Base-by-base conservation (phyloP, 192 early-diverging fungal species). In the Gaertneriomyces sp. region DNA sequence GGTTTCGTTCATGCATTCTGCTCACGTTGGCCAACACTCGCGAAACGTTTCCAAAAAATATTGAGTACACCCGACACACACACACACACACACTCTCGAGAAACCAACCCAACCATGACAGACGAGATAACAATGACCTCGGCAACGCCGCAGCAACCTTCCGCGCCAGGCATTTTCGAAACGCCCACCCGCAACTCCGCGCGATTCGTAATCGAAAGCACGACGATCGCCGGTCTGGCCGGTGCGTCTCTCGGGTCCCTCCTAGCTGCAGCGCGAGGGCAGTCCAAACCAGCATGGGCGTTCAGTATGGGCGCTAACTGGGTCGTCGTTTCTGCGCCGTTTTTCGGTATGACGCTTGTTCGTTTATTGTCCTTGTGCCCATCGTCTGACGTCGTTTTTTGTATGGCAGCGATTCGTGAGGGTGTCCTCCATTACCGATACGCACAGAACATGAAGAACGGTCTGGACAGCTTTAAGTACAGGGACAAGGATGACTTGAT, bases 1-100 rank as follows among this genome's bases (percentile, higher is more conserved):
- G 79, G 57, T 84, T 88, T 40, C 78, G 70, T 17, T 73, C 75
- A 64, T 89, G 88, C 86, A 89, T 89, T 33, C 25, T 33, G 25
- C 2, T 33, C 25, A 33, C 0, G 25, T 33, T 33, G 25, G 25
- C 25, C 1, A 33, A 33, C 25, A 33, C 25, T 33, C 25, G 25
- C 25, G 25, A 33, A 33, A 33, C 25, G 25, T 33, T 0, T 2
- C 25, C 25, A 33, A 33, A 33, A 33, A 33, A 33, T 33, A 33
- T 33, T 33, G 25, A 33, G 25, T 0, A 33, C 25, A 1, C 25
- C 25, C 25, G 2, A 33, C 25, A 33, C 25, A 33, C 25, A 33
- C 25, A 33, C 1, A 33, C 25, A 33, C 2, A 33, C n/a, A n/a
- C n/a, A 33, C 25, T 1, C 2, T 33, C 25, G 25, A 33, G 25